phyloP scores from a whole-genome alignment of 1,284 basidiomycete species.

The Ceratobasidium sp. region DNA sequence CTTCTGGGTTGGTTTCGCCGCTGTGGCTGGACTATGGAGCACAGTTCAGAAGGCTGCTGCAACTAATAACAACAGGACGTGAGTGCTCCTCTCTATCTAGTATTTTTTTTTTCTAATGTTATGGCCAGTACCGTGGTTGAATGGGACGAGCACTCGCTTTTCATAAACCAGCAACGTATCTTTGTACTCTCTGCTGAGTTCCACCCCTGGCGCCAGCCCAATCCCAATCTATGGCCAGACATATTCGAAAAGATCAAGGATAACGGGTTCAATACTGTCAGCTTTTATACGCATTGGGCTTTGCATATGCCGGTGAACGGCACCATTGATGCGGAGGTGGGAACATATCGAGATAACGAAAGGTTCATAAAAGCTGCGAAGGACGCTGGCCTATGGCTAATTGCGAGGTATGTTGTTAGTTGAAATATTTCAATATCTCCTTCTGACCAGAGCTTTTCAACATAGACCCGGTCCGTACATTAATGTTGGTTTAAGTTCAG shows the following conservation, averaged over 20 bases:
- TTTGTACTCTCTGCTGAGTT: constrained; percentile 53
- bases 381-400: constrained; percentile 21
- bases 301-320: constrained; percentile 12
- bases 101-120: not conserved
- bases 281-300: constrained; percentile 48
- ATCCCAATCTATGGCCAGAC: constrained; percentile 55
- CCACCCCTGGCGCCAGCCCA: constrained; percentile 55
- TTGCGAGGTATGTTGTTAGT: constrained; percentile 13
- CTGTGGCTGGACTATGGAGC: not conserved
- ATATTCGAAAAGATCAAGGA: constrained; percentile 55
- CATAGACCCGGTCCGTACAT: constrained; percentile 54
- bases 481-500: constrained; percentile 48
- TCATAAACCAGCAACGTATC: constrained; percentile 48
- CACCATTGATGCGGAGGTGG: constrained; percentile 15
- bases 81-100: not conserved
- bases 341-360: constrained; percentile 49
- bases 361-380: constrained; percentile 52
- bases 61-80: constrained; percentile 26
- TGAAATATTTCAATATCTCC: not conserved
- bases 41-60: not conserved
- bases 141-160: constrained; percentile 51
- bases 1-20: not conserved
- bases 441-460: constrained; percentile 48
- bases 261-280: constrained; percentile 53
- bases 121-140: constrained; percentile 45